phyloP scores from a whole-genome alignment of 331 rosid genomes.

The Rosa hybrid region DNA sequence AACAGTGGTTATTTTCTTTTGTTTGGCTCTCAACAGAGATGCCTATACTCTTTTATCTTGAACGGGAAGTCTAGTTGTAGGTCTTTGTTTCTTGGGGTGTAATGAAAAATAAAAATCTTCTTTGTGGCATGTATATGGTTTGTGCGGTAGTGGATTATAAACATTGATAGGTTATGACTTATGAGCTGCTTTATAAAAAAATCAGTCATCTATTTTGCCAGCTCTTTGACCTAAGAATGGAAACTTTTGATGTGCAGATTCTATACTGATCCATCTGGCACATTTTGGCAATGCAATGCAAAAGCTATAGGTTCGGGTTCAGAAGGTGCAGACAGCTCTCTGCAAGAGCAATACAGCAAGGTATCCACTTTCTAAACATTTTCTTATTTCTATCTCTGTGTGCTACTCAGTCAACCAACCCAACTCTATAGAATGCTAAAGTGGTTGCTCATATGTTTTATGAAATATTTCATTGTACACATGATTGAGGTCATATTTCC shows the following conservation, averaged over 20 bases:
- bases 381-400: slow-evolving; percentile 4
- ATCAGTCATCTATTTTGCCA: neutral
- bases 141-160: neutral
- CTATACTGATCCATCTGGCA: slow-evolving; percentile 94
- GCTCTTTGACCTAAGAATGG: slow-evolving; percentile 11
- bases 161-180: slow-evolving; percentile 5
- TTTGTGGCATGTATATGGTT: neutral
- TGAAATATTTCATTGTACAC: neutral
- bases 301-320: slow-evolving; percentile 98
- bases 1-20: neutral
- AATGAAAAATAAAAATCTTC: neutral
- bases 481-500: neutral
- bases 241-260: slow-evolving; percentile 50
- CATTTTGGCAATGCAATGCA: slow-evolving; percentile 97
- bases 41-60: neutral
- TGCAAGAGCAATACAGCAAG: slow-evolving; percentile 95
- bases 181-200: neutral
- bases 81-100: neutral
- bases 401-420: neutral
- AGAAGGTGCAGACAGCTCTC: slow-evolving; percentile 94
- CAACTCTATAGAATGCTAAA: neutral
- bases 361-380: slow-evolving; percentile 28
- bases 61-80: neutral
- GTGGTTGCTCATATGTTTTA: neutral
- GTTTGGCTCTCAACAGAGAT: neutral